Evolutionary conservation across 2,329 filamentous ascomycete species (phyloP).

Genomic region (Aureobasidium namibiae): DNA sequence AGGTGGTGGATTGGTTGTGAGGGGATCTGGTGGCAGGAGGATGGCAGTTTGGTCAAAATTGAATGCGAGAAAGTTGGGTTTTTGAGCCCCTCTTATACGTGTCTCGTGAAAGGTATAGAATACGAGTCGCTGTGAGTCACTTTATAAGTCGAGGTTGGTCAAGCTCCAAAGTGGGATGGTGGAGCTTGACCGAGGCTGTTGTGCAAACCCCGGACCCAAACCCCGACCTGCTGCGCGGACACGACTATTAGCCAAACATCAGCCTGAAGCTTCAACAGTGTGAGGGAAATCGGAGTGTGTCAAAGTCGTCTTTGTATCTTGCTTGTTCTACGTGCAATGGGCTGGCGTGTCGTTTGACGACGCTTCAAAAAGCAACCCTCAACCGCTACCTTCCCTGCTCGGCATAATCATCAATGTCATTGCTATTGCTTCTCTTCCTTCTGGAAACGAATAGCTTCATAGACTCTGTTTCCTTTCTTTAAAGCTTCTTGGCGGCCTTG

Average conservation of each 20-base stretch:
- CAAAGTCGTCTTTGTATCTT: background rate
- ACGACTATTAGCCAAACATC: too few relatives aligned
- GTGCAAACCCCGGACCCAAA: background rate
- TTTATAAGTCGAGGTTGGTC: background rate
- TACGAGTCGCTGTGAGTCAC: background rate
- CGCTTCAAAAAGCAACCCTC: background rate
- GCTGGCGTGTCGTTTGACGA: background rate
- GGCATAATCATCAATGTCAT: slow-evolving; percentile 12
- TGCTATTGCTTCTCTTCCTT: background rate
- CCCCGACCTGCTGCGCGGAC: background rate
- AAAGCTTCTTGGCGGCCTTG: slow-evolving; percentile 29
- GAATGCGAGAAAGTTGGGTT: background rate
- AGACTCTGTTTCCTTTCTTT: background rate
- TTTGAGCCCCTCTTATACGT: background rate
- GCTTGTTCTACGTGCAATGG: slow-evolving; percentile 3
- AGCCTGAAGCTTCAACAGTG: too few relatives aligned
- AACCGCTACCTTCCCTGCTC: background rate
- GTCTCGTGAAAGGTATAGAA: background rate
- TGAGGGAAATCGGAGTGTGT: background rate
- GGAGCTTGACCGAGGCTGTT: background rate
- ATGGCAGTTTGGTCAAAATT: background rate
- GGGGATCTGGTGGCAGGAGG: background rate
- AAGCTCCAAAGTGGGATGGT: background rate
- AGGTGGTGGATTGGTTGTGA: background rate
- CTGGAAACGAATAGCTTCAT: background rate